Evolutionary conservation across 805 yeast genomes (phyloP), one percentile per base, ranked within the genome.

Genomic region (Blastobotrys parvus): DNA sequence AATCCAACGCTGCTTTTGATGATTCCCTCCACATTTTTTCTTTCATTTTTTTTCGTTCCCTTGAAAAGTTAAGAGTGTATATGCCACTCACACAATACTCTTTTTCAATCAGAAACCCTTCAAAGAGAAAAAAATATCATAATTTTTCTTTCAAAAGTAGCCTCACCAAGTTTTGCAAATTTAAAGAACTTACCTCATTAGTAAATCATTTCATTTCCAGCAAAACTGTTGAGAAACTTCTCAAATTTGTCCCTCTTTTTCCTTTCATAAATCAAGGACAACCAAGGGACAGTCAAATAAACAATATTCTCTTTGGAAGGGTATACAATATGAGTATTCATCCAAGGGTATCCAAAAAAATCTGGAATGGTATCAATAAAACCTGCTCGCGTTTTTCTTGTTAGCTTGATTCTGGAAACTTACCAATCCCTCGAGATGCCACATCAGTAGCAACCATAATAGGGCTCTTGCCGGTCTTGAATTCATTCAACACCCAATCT

Each of bases 401-500:
- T n/a, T n/a, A n/a, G n/a, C n/a, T n/a, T n/a, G n/a, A n/a, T n/a
- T n/a, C n/a, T n/a, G 3, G 19, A n/a, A 32, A 85, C 96, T 69
- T 86, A 87, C 95, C 97, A 72, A 92, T 88, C 80, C 98, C 98
- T 77, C 98, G 85, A 54, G 98, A 96, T 51, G 98, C 98, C 65
- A 92, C 98, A 68, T 92, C 98, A 52, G 98, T 92, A 50, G 98
- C 98, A 63, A 89, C 95, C 97, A 92, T 88, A 60, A 92, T 82
- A 53, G 96, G 95, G 44, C 94, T 80, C 67, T 80, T 84, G 58
- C 97, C 97, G 48, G 77, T 62, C 76, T 83, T 85, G 74, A 92
- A 92, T 70, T 90, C 96, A 55, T 71, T 75, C 67, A 92, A 72
- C 56, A 90, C 97, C 97, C 97, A 92, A 71, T 92, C 97, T 77